Conservation (phyloP, 768 basidiomycete genomes). For the Boletellus emodensis region DNA sequence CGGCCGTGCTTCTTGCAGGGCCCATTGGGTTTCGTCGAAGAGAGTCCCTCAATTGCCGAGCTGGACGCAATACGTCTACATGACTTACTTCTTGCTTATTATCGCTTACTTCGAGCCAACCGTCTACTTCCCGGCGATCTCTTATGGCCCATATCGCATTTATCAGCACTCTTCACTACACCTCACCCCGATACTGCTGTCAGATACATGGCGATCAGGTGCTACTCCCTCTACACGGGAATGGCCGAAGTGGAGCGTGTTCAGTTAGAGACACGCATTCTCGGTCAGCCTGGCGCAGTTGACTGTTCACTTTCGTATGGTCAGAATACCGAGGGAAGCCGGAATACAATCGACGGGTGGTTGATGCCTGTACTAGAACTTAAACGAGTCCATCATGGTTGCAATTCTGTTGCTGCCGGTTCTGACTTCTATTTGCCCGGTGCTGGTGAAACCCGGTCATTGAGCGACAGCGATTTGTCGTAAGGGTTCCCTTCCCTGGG, state of each 20-base stretch:
- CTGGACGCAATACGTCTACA: slow-evolving; percentile 54
- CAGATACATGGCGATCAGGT: slow-evolving; percentile 67
- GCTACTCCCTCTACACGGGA: slow-evolving; percentile 70
- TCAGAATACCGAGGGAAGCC: slow-evolving; percentile 42
- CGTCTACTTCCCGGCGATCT: slow-evolving; percentile 58
- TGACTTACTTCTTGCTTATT: slow-evolving; percentile 70
- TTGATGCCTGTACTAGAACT: slow-evolving; percentile 70
- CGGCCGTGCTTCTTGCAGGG: slow-evolving; percentile 44
- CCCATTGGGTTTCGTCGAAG: slow-evolving; percentile 48
- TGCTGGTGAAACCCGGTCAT: slow-evolving; percentile 27
- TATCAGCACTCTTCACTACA: slow-evolving; percentile 42
- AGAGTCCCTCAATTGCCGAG: slow-evolving; percentile 23
- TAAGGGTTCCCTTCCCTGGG: slow-evolving; percentile 24
- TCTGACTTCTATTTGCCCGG: slow-evolving; percentile 46
- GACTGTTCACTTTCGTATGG: slow-evolving; percentile 67
- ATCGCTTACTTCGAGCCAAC: slow-evolving; percentile 74
- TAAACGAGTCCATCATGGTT: slow-evolving; percentile 49
- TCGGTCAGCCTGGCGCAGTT: slow-evolving; percentile 55
- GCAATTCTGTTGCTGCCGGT: slow-evolving; percentile 42
- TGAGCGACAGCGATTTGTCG: slow-evolving; percentile 55
- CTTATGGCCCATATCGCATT: slow-evolving; percentile 52
- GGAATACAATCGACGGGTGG: slow-evolving; percentile 68
- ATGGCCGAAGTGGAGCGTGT: slow-evolving; percentile 77
- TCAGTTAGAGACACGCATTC: slow-evolving; percentile 53
- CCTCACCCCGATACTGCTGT: slow-evolving; percentile 62